These are phyloP conservation scores for Candida nanaspora DNA, from an alignment of 805 yeast genomes.

Conservation along the genomic window DNA sequence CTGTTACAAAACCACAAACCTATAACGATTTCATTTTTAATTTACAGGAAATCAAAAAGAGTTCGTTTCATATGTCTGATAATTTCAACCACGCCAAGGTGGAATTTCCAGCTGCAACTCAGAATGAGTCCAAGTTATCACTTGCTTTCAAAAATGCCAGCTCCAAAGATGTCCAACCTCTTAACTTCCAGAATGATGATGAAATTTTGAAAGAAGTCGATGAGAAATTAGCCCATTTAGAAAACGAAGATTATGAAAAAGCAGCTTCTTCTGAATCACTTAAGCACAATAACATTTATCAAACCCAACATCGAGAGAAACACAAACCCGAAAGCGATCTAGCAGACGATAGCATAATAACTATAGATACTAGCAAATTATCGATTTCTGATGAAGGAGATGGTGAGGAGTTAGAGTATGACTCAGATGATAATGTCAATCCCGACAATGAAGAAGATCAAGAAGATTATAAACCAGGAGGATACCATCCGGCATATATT, in stretches of 20 bases:
- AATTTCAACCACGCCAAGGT: constrained; percentile 1
- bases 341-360: too few species aligned
- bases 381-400: constrained; percentile 7
- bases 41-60: too few species aligned
- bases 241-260: constrained; percentile 11
- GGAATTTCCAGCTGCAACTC: constrained; percentile 3
- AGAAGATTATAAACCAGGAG: constrained; percentile 85
- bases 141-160: constrained; percentile 19
- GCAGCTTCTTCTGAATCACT: background rate
- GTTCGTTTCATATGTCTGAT: background rate
- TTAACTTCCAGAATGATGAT: constrained; percentile 18
- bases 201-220: constrained; percentile 21
- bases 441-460: constrained; percentile 71
- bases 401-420: constrained; percentile 25
- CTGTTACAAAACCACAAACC: too few species aligned
- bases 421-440: constrained; percentile 25
- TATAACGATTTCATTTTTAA: too few species aligned
- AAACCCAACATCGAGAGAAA: background rate
- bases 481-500: constrained; percentile 88
- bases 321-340: background rate
- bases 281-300: background rate
- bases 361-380: constrained; percentile 1
- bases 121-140: constrained; percentile 20
- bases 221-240: constrained; percentile 15
- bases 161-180: constrained; percentile 15